Conservation (phyloP, 306 rosid genomes). For the Betula pendula region DNA sequence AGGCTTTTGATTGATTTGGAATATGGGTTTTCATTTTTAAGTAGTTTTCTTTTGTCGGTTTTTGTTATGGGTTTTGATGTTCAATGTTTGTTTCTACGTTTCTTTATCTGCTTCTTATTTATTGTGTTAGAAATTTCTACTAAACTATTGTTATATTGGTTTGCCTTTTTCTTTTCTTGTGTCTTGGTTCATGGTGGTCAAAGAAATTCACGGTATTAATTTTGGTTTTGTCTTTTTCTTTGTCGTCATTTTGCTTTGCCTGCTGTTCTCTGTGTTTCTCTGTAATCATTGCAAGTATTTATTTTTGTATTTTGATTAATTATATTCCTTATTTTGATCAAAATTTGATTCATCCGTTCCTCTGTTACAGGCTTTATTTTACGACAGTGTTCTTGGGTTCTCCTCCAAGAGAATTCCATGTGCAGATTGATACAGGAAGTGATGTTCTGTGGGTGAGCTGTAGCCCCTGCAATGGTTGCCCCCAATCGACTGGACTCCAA, state of each 20-base stretch:
- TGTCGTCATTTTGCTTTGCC: background rate
- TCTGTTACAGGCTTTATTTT: conserved; percentile 69
- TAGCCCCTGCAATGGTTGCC: conserved; percentile 87
- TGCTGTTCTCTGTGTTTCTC: background rate
- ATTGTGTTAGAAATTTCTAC: background rate
- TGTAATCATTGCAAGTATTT: background rate
- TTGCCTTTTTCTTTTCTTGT: background rate
- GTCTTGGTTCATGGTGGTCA: background rate
- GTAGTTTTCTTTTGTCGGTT: background rate
- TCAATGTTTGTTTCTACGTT: background rate
- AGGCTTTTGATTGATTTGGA: conserved; percentile 23
- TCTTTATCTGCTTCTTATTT: conserved; percentile 1
- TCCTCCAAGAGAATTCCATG: conserved; percentile 83
- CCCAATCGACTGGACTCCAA: conserved; percentile 72
- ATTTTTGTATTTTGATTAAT: too few relatives aligned
- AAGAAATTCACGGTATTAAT: background rate
- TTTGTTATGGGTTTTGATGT: background rate
- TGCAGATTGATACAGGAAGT: conserved; percentile 98
- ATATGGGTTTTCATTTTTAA: conserved; percentile 11
- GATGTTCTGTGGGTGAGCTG: conserved; percentile 97
- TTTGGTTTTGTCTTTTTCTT: background rate
- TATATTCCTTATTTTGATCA: background rate
- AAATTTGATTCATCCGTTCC: conserved; percentile 1
- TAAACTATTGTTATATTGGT: background rate
- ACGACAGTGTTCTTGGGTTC: conserved; percentile 81